Percentiles rank a stretch among this genome's conserved stretches.
Evolutionary conservation across 352 stramenopile species (phyloP).

Genomic region (Globisporangium rhizosaccharum): DNA sequence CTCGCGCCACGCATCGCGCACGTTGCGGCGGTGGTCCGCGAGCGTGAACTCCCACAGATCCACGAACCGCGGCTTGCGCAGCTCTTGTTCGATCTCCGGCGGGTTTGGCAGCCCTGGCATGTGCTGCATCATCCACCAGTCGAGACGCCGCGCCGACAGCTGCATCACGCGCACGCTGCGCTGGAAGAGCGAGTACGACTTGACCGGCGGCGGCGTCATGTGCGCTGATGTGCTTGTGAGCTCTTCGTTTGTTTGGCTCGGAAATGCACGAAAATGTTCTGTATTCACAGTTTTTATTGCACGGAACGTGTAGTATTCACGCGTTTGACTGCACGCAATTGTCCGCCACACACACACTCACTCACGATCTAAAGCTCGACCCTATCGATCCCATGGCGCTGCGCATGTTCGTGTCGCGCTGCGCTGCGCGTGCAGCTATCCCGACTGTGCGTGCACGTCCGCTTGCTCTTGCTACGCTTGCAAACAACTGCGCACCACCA

Average conservation of each 20-base stretch:
- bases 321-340: not conserved
- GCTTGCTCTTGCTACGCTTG: conserved; percentile 4
- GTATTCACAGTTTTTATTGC: no score
- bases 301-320: no score
- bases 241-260: not conserved
- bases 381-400: conserved; percentile 20
- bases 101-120: conserved; percentile 73
- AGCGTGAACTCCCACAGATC: conserved; percentile 80
- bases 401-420: conserved; percentile 21
- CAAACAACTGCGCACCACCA: conserved; percentile 5
- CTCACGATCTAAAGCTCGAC: not conserved
- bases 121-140: conserved; percentile 47
- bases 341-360: not conserved
- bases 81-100: conserved; percentile 41
- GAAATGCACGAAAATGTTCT: not conserved
- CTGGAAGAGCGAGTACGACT: conserved; percentile 81
- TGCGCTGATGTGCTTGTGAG: not conserved
- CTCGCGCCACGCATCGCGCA: conserved; percentile 62
- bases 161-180: conserved; percentile 60
- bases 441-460: not conserved
- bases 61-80: conserved; percentile 45
- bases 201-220: conserved; percentile 18
- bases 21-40: conserved; percentile 56
- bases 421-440: conserved; percentile 13
- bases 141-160: conserved; percentile 42